Base-by-base conservation (phyloP, 2,329 filamentous ascomycete species). In the Arthrinium puccinioides region DNA sequence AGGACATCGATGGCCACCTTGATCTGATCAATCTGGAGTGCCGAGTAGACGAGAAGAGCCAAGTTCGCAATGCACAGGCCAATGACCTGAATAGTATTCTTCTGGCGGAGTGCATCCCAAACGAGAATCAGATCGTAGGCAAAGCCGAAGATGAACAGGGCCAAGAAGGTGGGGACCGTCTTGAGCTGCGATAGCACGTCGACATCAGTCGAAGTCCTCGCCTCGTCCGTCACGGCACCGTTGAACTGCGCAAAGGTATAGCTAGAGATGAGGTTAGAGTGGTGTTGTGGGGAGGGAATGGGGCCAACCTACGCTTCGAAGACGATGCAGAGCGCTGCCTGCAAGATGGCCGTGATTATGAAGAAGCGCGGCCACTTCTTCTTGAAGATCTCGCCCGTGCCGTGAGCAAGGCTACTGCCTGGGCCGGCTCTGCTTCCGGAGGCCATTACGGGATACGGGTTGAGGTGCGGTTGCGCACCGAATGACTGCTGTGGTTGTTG, bases 41-140 rank as follows among this genome's bases (percentile, higher is more conserved):
- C 82, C 4, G 90, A 88, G 57, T 98, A 98, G 45, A 97, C 79
- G 54, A 97, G 74, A 49, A 98, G 78, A 27, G 87, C 90, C 21
- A 92, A 63, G 62, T 98, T 97, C 66, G 92, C 92, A 40, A 94
- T 67, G 64, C 90, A 95, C 21, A 98, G 74, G 30, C 92, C 92
- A 50, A 98, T 97, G 58, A 97, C 75, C 62, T 98, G 92, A 70
- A 98, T 98, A 9, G 92, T 98, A 66, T 98, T 98, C 63, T 96
- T 96, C 56, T 90, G 72, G 45, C 88, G 82, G 41, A 98, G 71
- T 13, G 90, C 92, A 67, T 98, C 92, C 74, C 88, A 97, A 10
- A 92, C 85, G 37, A 98, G 71, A 20, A 94, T 67, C 21, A 97
- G 67, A 56, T 95, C 82, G 65, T 97, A 98, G 40, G 98, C 62